A percentile compares a stretch with the other conserved stretches of the same genome.
Conservation (phyloP, 2,329 filamentous ascomycete species). For the Diaporthe ilicicola region DNA sequence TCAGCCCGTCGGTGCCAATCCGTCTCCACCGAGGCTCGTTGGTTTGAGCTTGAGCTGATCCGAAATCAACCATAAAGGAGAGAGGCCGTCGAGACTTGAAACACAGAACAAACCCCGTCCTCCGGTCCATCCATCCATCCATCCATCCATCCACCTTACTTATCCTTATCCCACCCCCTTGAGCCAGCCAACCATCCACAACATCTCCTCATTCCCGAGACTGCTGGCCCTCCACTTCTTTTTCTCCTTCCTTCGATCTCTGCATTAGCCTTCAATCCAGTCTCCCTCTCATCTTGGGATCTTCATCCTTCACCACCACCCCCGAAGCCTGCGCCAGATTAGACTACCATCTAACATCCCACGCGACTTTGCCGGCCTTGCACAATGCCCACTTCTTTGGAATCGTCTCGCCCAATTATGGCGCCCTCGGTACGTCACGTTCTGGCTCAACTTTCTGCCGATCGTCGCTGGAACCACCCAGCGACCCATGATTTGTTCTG, state of each 20-base stretch:
- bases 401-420: conserved; percentile 70
- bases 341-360: background rate
- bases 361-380: conserved; percentile 15
- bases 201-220: background rate
- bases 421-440: conserved; percentile 64
- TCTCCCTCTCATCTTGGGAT: background rate
- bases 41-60: conserved; percentile 13
- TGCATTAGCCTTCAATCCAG: conserved; percentile 11
- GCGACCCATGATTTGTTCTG: conserved; percentile 1
- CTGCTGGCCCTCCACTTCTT: conserved; percentile 9
- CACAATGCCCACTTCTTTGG: conserved; percentile 65
- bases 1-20: background rate
- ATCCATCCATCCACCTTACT: background rate
- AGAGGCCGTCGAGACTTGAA: conserved; percentile 14
- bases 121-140: background rate
- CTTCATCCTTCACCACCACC: background rate
- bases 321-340: conserved; percentile 3
- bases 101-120: conserved; percentile 16
- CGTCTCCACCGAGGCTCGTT: background rate
- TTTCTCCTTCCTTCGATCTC: conserved; percentile 21
- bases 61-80: conserved; percentile 11
- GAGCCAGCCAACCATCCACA: background rate
- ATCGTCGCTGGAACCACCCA: conserved; percentile 21
- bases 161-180: too few relatives aligned
- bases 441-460: conserved; percentile 27